phyloP scores from a whole-genome alignment of 257 asterid species.

The Lycium ferocissimum region DNA sequence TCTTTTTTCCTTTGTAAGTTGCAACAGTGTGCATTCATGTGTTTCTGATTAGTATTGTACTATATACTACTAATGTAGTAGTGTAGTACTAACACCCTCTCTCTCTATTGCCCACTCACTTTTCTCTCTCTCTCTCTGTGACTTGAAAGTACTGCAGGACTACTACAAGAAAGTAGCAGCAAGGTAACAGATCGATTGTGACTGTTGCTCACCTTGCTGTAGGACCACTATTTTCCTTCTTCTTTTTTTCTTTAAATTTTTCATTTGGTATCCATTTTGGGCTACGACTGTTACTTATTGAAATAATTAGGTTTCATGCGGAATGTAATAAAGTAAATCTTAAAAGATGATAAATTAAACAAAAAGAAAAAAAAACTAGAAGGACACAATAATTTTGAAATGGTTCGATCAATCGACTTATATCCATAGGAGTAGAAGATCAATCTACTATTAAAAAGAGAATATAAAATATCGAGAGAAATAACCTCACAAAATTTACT shows the following conservation, averaged over 20 bases:
- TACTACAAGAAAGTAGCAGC: neutral
- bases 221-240: neutral
- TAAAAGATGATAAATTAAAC: no score
- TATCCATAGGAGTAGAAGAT: no score
- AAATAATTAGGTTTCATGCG: no score
- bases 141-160: neutral
- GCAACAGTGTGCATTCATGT: conserved; percentile 27
- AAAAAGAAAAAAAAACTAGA: no score
- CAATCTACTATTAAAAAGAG: no score
- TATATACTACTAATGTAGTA: neutral
- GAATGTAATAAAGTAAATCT: no score
- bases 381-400: no score
- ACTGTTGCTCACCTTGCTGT: neutral
- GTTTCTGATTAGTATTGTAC: neutral
- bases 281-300: no score
- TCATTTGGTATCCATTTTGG: no score
- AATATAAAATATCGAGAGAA: no score
- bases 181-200: conserved; percentile 7
- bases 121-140: neutral
- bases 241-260: neutral
- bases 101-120: neutral
- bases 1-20: neutral
- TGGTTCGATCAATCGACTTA: no score
- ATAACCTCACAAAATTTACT: no score
- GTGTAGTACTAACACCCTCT: neutral